These are phyloP conservation scores for Stachybotrys chartarum DNA, from an alignment of 2,329 filamentous ascomycete species.

Conservation along the genomic window DNA sequence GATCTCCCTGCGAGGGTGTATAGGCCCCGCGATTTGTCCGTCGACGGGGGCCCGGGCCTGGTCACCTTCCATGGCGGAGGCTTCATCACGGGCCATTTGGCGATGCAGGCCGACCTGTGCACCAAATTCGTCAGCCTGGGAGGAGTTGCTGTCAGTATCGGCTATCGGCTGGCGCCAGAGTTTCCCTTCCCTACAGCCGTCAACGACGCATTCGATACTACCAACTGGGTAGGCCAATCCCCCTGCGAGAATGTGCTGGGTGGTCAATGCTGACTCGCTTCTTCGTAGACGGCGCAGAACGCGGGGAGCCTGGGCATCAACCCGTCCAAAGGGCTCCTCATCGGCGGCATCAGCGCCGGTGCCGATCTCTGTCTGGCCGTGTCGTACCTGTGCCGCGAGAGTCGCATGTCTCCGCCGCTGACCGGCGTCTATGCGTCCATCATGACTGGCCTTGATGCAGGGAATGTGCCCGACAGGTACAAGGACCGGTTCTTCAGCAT, in stretches of 20 bases:
- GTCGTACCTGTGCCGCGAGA: slow-evolving; percentile 12
- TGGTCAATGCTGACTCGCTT: background rate
- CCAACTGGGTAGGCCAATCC: slow-evolving; percentile 12
- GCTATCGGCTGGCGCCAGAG: slow-evolving; percentile 20
- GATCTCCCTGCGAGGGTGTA: slow-evolving; percentile 13
- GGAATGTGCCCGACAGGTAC: slow-evolving; percentile 18
- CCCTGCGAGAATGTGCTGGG: too few species aligned
- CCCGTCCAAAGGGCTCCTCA: slow-evolving; percentile 13
- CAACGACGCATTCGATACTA: slow-evolving; percentile 18
- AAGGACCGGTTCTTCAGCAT: slow-evolving; percentile 18
- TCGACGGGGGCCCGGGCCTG: slow-evolving; percentile 13
- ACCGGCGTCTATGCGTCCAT: slow-evolving; percentile 18
- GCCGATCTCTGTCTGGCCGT: slow-evolving; percentile 18
- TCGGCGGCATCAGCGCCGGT: slow-evolving; percentile 19
- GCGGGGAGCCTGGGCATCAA: slow-evolving; percentile 13
- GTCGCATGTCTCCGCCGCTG: slow-evolving; percentile 11
- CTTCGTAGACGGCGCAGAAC: slow-evolving; percentile 5
- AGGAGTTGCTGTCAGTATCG: slow-evolving; percentile 16
- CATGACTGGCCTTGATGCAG: slow-evolving; percentile 10
- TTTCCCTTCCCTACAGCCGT: slow-evolving; percentile 18
- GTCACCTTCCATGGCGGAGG: slow-evolving; percentile 21
- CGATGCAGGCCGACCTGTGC: slow-evolving; percentile 15
- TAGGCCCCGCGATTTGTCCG: slow-evolving; percentile 8
- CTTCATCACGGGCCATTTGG: slow-evolving; percentile 16
- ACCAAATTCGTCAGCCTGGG: slow-evolving; percentile 15